Base-by-base conservation (phyloP, 768 basidiomycete genomes). In the Sistotremastrum niveocremeum region DNA sequence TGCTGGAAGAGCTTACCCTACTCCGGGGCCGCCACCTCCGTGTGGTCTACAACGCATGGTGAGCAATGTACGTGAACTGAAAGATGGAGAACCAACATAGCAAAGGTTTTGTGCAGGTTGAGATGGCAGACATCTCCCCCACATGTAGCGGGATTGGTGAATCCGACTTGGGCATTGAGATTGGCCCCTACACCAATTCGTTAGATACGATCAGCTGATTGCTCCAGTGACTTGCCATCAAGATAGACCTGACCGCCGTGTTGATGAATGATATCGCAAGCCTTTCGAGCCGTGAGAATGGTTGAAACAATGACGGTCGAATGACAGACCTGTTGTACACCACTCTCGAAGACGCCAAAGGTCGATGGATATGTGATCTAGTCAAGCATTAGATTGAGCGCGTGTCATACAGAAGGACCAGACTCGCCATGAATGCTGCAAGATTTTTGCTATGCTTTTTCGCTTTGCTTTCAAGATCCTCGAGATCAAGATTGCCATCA, bases 321-420 rank as follows among this genome's bases (percentile, higher is more conserved):
- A 20, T 28, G 30, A 44, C 29, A 29, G 11, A 79, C 80, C 46
- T 84, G 77, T 57, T 78, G 70, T 34, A 97, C 82, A 41, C 91
- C 91, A 52, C 82, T 75, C 60, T 99, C 95, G 56, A 98, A 98
- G 12, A 98, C 94, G 55, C 95, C 95, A 51, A 91, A 99, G 0
- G 95, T 98, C 4, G 91, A 95, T 0, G 93, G 91, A 58, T 94
- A 95, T 12, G 91, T 95, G 58, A 97, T 89, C 87, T 89, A n/a
- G 33, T 9, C 6, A 38, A 52, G 6, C 55, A 45, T 48, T 6
- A 47, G 30, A 39, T 4, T 11, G 38, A 29, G 12, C 30, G 30
- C 31, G 5, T 34, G 4, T 39, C 30, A 8, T 32, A 37, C 39
- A 29, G 7, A 6, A 48, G 30, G 1, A 20, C 20, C 31, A 29